A percentile compares a stretch with the other conserved stretches of the same genome.
phyloP scores from a whole-genome alignment of 140 eudicot species.

The Bidens hawaiensis region DNA sequence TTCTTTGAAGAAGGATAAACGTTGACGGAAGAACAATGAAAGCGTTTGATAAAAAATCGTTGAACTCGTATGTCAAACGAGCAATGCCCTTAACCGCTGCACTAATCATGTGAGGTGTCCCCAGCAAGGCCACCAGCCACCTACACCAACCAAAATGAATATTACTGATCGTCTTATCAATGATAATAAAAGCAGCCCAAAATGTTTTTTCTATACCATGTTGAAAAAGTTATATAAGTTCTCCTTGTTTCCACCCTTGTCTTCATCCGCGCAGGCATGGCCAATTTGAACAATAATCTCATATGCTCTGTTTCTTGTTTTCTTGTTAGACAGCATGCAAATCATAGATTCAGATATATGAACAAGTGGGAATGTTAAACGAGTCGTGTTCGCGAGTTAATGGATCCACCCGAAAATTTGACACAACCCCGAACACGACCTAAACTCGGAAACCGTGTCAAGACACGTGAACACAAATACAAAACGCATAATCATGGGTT shows the following conservation, averaged over 20 bases:
- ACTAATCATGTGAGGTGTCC: slow-evolving; percentile 95
- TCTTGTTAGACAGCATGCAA: slow-evolving; percentile 81
- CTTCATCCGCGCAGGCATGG: slow-evolving; percentile 87
- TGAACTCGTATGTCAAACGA: slow-evolving; percentile 94
- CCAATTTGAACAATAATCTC: slow-evolving; percentile 93
- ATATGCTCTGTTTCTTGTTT: slow-evolving; percentile 92
- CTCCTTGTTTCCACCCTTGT: slow-evolving; percentile 68
- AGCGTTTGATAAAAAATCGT: slow-evolving; percentile 82
- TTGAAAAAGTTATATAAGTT: too few relatives aligned
- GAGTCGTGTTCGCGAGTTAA: too few relatives aligned
- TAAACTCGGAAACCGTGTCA: too few relatives aligned
- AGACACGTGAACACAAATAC: too few relatives aligned
- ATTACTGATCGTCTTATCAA: too few relatives aligned
- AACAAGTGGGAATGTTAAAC: too few relatives aligned
- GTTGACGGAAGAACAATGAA: too few relatives aligned
- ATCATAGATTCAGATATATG: slow-evolving; percentile 1
- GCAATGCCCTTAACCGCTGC: slow-evolving; percentile 95
- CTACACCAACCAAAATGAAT: slow-evolving; percentile 26
- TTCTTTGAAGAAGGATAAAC: slow-evolving; percentile 71
- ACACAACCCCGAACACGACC: too few relatives aligned
- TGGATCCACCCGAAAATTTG: too few relatives aligned
- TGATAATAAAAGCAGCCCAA: slow-evolving; percentile 3
- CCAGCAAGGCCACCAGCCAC: slow-evolving; percentile 91
- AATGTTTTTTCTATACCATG: too few relatives aligned
- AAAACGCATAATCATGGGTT: too few relatives aligned